Evolutionary conservation across 768 basidiomycete species (phyloP).

Genomic region (Saitozyma podzolica): DNA sequence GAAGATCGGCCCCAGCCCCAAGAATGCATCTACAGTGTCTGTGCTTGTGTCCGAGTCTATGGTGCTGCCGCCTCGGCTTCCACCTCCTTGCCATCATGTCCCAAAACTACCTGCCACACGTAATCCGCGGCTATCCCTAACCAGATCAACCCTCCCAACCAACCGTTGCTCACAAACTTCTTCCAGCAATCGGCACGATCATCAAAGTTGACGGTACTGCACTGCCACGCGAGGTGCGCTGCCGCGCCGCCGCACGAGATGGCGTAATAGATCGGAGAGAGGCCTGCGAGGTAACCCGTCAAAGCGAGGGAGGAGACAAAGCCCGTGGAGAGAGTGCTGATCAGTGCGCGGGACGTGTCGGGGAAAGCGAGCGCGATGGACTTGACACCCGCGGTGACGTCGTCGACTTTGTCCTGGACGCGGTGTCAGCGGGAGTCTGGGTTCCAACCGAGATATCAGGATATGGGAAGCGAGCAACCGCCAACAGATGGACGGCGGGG

Average conservation of each 20-base stretch:
- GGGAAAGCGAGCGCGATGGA: conserved; percentile 94
- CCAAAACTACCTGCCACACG: conserved; percentile 34
- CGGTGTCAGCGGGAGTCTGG: conserved; percentile 1
- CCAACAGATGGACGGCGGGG: background rate
- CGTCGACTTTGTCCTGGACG: conserved; percentile 84
- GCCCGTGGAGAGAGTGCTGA: conserved; percentile 69
- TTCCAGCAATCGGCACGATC: conserved; percentile 78
- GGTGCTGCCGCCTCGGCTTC: background rate
- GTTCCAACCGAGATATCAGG: background rate
- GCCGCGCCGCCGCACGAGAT: conserved; percentile 71
- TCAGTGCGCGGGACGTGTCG: conserved; percentile 64
- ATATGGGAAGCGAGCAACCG: conserved; percentile 1
- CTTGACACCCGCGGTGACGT: conserved; percentile 80
- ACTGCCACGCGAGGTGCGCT: conserved; percentile 72
- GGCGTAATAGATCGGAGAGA: conserved; percentile 74
- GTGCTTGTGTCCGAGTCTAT: background rate
- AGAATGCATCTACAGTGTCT: background rate
- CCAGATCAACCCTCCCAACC: conserved; percentile 86
- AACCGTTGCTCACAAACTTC: conserved; percentile 83
- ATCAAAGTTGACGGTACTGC: conserved; percentile 74
- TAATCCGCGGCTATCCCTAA: conserved; percentile 76
- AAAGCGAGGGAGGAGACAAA: conserved; percentile 72
- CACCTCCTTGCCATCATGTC: conserved; percentile 7
- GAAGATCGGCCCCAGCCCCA: background rate
- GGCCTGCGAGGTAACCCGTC: conserved; percentile 76